These are phyloP conservation scores for Urtica urens DNA, from an alignment of 306 rosid species.

Conservation along the genomic window DNA sequence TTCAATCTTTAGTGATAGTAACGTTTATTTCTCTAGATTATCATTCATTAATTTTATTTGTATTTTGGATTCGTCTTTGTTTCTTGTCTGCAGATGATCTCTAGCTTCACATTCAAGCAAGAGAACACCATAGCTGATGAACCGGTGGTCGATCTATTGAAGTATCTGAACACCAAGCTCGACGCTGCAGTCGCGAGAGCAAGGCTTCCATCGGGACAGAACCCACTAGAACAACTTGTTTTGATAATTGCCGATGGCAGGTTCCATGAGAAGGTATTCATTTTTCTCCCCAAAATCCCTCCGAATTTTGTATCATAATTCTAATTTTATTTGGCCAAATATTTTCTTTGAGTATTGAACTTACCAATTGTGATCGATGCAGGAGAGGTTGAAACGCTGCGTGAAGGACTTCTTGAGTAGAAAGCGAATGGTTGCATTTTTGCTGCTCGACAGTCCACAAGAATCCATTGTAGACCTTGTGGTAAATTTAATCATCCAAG, in stretches of 20 bases:
- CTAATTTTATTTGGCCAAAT: background rate
- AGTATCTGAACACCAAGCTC: conserved; percentile 48
- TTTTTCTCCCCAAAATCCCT: too few relatives aligned
- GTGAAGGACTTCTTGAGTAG: conserved; percentile 43
- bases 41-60: background rate
- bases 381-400: conserved; percentile 49
- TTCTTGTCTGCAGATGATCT: conserved; percentile 50
- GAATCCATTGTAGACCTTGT: conserved; percentile 53
- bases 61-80: background rate
- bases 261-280: conserved; percentile 54
- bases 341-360: background rate
- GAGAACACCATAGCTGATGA: conserved; percentile 67
- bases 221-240: conserved; percentile 80
- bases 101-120: conserved; percentile 76
- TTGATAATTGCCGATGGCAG: conserved; percentile 83
- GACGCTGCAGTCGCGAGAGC: conserved; percentile 62
- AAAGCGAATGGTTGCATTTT: conserved; percentile 78
- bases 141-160: conserved; percentile 77
- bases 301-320: background rate
- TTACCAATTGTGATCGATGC: conserved; percentile 10
- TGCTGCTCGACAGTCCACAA: conserved; percentile 60
- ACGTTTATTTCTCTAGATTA: background rate
- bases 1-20: too few relatives aligned
- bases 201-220: conserved; percentile 76
- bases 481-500: conserved; percentile 21